Conservation (phyloP, 2,329 filamentous ascomycete genomes). For the Zasmidium angulare region DNA sequence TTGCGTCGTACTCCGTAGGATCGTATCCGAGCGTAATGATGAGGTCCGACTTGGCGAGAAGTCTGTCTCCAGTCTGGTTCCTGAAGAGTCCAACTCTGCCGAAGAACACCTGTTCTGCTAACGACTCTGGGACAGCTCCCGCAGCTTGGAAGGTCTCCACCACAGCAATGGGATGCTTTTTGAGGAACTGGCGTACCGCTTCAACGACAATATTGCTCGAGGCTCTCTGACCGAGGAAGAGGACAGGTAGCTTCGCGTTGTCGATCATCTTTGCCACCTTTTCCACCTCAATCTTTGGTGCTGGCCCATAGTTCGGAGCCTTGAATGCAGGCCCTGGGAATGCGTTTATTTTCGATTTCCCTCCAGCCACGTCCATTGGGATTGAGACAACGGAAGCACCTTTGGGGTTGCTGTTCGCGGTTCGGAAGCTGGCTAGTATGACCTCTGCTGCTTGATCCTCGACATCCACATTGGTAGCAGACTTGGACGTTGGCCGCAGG, state of each 20-base stretch:
- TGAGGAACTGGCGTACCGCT: constrained; percentile 44
- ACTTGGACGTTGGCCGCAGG: constrained; percentile 46
- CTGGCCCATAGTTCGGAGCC: constrained; percentile 44
- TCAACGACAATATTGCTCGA: constrained; percentile 42
- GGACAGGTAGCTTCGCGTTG: constrained; percentile 40
- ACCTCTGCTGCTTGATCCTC: constrained; percentile 52
- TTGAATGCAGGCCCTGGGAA: constrained; percentile 43
- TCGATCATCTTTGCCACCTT: constrained; percentile 38
- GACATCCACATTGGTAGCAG: constrained; percentile 43
- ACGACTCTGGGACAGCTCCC: constrained; percentile 46
- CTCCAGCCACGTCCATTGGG: constrained; percentile 47
- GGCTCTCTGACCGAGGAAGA: constrained; percentile 49
- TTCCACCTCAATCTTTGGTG: constrained; percentile 35
- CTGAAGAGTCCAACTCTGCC: constrained; percentile 51
- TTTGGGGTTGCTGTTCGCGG: constrained; percentile 43
- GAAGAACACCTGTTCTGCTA: constrained; percentile 46
- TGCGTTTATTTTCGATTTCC: constrained; percentile 40
- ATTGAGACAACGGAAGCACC: constrained; percentile 47
- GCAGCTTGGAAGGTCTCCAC: constrained; percentile 55
- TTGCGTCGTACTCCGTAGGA: constrained; percentile 50
- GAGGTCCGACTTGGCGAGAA: constrained; percentile 46
- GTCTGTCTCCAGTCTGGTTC: constrained; percentile 50
- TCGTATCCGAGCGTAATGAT: constrained; percentile 50
- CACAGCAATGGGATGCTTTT: constrained; percentile 45
- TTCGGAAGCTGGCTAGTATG: constrained; percentile 47